Base-by-base conservation (phyloP, 2,329 filamentous ascomycete genomes). In the Aspergillus carbonarius region DNA sequence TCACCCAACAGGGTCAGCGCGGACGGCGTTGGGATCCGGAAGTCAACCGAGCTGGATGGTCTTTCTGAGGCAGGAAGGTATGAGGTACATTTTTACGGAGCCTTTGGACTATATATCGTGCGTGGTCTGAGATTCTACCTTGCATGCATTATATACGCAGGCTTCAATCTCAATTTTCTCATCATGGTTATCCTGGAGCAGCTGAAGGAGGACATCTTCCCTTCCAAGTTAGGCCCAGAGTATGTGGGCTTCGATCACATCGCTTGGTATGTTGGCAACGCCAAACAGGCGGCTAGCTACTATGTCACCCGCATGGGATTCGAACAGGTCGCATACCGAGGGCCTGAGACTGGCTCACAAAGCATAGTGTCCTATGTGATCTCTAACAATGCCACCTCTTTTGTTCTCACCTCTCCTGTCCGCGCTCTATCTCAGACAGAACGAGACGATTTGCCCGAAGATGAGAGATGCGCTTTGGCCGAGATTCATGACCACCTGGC, bases 211-310 rank as follows among this genome's bases (percentile, higher is more conserved):
- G 55, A 63, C 37, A 67, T 68, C 42, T 61, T 65, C 18, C 62
- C 68, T 18, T 62, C 61, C 18, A 58, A 63, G 12, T 48, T 69
- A 18, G 66, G 68, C 6, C 66, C 83, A 84, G 64, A 66, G 42
- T 63, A 65, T 46, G 55, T 63, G 37, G 91, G 90, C 69, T 96
- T 96, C 74, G 90, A 96, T 76, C 90, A 96, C 74, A 84, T 96
- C 59, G 91, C 90, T 60, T 96, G 92, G 92, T 96, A 91, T 81
- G 92, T 96, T 34, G 92, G 92, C 70, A 96, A 96, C 73, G 92
- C 92, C 63, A 96, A 96, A 77, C 92, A 96, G 79, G 90, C 91
- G 4, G 92, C 92, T 20, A 85, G 89, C 9, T 96, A 91, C 78
- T 96, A 96, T 78, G 87, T 88, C 64, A 87, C 84, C 17, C 88